These are phyloP conservation scores for Penicillium taxi DNA, from an alignment of 495 filamentous ascomycete genomes.

Conservation along the genomic window DNA sequence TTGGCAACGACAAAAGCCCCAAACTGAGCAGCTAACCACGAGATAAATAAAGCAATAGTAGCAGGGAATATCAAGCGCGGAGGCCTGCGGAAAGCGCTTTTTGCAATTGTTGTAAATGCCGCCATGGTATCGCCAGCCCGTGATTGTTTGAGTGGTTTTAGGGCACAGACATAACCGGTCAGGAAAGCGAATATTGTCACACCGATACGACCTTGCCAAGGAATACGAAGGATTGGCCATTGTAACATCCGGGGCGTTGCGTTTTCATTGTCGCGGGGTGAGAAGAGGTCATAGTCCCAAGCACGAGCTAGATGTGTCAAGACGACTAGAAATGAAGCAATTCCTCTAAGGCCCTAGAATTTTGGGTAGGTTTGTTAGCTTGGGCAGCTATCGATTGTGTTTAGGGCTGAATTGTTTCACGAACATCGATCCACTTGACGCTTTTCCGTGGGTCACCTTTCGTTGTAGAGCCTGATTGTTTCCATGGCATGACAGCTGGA, in stretches of 20 bases:
- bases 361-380: no score
- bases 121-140: conserved; percentile 46
- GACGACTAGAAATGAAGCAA: conserved; percentile 57
- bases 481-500: conserved; percentile 24
- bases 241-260: conserved; percentile 47
- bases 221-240: conserved; percentile 51
- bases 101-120: conserved; percentile 48
- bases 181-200: conserved; percentile 61
- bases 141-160: conserved; percentile 55
- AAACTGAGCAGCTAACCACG: conserved; percentile 50
- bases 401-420: conserved; percentile 13
- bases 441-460: conserved; percentile 46
- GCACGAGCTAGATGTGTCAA: conserved; percentile 55
- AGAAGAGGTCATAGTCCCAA: conserved; percentile 52
- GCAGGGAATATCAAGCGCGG: conserved; percentile 56
- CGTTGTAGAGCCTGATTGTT: conserved; percentile 14
- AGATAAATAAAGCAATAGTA: conserved; percentile 48
- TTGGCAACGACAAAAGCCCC: conserved; percentile 52
- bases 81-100: conserved; percentile 56
- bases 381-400: neutral
- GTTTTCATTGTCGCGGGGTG: conserved; percentile 42
- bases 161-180: conserved; percentile 59
- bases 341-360: conserved; percentile 59
- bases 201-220: conserved; percentile 56
- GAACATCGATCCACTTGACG: conserved; percentile 66